Base-by-base conservation (phyloP, 306 rosid genomes). In the Potentilla sterilis region DNA sequence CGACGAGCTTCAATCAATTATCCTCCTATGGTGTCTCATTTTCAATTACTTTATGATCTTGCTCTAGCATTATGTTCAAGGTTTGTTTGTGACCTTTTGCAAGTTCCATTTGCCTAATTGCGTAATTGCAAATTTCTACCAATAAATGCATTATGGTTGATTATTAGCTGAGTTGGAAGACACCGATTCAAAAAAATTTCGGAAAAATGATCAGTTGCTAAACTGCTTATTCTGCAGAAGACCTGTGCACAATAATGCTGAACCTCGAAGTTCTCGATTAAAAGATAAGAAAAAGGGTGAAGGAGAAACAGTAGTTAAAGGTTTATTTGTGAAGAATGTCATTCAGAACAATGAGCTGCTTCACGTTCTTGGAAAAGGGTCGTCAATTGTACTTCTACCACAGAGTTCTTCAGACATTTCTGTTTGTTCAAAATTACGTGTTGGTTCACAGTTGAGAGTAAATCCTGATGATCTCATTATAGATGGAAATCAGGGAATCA, bases 11-110 rank as follows among this genome's bases (percentile, higher is more conserved):
- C 98, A 67, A 82, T 96, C 80, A 92, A 96, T 78, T 91, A 90
- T 80, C 94, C 98, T 74, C 99, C 99, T 61, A 96, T 96, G 99
- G 98, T 92, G 78, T 96, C 98, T 61, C 99, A 96, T 84, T 92
- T 88, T 82, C 98, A 96, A 87, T 87, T 96, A 85, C 96, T 96
- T 72, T 96, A 96, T 80, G 99, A 96, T 88, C 99, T 90, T 84
- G 99, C 97, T 75, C 85, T 93, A 64, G 93, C 93, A 48, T 80
- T 92, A 76, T 82, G 91, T 82, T 96, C 98, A 40, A 96, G 98
- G 99, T 96, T 82, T 78, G 94, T 89, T 72, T 71, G 40, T 72
- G 57, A 18, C 54, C 67, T 65, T 73, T 77, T 41, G 41, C 9
- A 68, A 19, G 49, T 54, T 18, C 86, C 80, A 54, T 78, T 70